Base-by-base conservation (phyloP, 371 early-diverging fungal genomes). In the Synchytrium microbalum region DNA sequence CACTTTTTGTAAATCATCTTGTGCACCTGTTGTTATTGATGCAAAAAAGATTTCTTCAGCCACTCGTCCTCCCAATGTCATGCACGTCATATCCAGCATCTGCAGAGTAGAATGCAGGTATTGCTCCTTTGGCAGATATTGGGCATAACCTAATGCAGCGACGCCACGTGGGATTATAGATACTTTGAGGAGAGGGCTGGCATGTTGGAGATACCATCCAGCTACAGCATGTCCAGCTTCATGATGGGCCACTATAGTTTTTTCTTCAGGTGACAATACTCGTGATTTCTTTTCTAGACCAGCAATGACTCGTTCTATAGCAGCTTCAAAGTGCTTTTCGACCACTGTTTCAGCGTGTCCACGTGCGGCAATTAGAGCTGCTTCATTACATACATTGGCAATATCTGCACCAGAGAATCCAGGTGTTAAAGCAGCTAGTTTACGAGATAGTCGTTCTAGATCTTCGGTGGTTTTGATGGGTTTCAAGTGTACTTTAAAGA, bases 221-320 rank as follows among this genome's bases (percentile, higher is more conserved):
- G 91, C 94, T 30, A 99, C 93, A 52, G 99, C 99, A 69, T 99
- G 98, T 2, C 99, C 99, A 38, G 98, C 98, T 79, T 99, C 99
- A 73, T 99, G 99, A 74, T 98, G 95, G 24, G 99, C 98, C 24
- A 99, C 98, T 5, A 92, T 95, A 79, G 89, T 94, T 88, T 98
- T 99, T 76, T 99, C 98, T 66, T 95, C 93, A 0, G 99, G 96
- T 13, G 93, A 89, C 59, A 99, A 76, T 1, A 96, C 92, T 46
- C 92, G 87, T 29, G 92, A 89, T 75, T 94, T 95, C 86, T 95
- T 96, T 76, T 98, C 98, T 23, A 97, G 78, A 56, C 99, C 99
- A 24, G 92, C 98, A 79, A 99, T 92, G 56, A 99, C 99, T 64
- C 99, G 89, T 71, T 99, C 99, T 65, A 97, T 95, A 30, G 99